Conservation (phyloP, 306 rosid genomes). For the Trifolium dubium region DNA sequence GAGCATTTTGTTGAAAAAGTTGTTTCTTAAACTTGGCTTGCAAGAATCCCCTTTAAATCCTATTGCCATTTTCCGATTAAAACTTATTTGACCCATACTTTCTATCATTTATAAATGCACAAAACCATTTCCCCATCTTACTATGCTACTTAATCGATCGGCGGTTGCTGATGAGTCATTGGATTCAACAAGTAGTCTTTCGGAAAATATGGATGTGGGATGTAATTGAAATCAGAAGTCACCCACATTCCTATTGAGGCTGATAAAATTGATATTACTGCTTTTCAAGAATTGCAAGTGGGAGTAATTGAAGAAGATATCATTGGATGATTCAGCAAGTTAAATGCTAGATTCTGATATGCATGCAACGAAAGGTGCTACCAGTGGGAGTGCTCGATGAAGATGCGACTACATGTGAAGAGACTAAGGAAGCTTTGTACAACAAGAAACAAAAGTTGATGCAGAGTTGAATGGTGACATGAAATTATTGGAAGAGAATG, state of each 20-base stretch:
- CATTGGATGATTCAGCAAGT: background rate
- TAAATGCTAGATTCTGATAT: background rate
- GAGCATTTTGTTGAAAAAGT: too few relatives aligned
- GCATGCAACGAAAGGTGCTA: background rate
- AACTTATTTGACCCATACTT: too few relatives aligned
- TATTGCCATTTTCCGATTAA: too few relatives aligned
- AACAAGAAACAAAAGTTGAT: background rate
- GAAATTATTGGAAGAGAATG: slow-evolving; percentile 58
- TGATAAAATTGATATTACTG: slow-evolving; percentile 1
- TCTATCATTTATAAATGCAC: too few relatives aligned
- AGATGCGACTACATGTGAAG: background rate
- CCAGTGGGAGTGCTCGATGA: slow-evolving; percentile 36
- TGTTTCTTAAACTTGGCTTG: too few relatives aligned
- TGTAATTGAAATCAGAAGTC: background rate
- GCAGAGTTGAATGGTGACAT: slow-evolving; percentile 18
- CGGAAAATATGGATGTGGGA: background rate
- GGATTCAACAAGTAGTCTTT: background rate
- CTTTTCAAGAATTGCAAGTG: slow-evolving; percentile 37
- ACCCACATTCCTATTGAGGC: background rate
- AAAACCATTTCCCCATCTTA: too few relatives aligned
- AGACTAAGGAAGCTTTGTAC: background rate
- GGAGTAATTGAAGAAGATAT: slow-evolving; percentile 34
- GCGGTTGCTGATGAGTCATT: background rate
- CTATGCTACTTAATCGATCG: background rate
- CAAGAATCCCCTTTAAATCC: too few relatives aligned